These are phyloP conservation scores for Geotrichum siamense DNA, from an alignment of 1,139 yeast species.

Conservation along the genomic window DNA sequence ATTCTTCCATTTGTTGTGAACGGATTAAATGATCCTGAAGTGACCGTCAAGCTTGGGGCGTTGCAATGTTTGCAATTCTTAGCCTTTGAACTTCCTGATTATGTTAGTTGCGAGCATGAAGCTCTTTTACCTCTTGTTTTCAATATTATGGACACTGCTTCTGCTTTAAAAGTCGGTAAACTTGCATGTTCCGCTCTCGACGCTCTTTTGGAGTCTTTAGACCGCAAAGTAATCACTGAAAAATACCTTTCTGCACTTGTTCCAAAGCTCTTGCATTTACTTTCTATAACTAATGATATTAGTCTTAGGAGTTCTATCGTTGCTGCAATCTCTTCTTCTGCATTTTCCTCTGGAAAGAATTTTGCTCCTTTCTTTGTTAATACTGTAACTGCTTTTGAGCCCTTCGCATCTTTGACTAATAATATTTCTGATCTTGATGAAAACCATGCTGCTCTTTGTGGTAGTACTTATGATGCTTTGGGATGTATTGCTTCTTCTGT, in stretches of 20 bases:
- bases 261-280: slow-evolving; percentile 80
- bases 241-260: slow-evolving; percentile 80
- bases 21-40: slow-evolving; percentile 74
- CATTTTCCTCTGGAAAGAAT: slow-evolving; percentile 86
- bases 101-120: slow-evolving; percentile 75
- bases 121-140: slow-evolving; percentile 79
- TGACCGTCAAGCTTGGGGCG: slow-evolving; percentile 79
- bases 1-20: slow-evolving; percentile 62
- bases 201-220: slow-evolving; percentile 85
- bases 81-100: slow-evolving; percentile 78
- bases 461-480: slow-evolving; percentile 85
- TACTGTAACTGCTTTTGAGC: slow-evolving; percentile 74
- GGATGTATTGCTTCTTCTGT: slow-evolving; percentile 97
- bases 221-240: slow-evolving; percentile 69
- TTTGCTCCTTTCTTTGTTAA: slow-evolving; percentile 80
- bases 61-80: slow-evolving; percentile 71
- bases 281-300: slow-evolving; percentile 54
- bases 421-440: slow-evolving; percentile 30
- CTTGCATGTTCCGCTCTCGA: slow-evolving; percentile 89
- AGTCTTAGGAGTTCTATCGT: slow-evolving; percentile 82
- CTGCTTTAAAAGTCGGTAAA: slow-evolving; percentile 77
- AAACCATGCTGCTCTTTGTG: slow-evolving; percentile 51
- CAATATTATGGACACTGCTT: slow-evolving; percentile 77
- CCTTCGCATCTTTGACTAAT: slow-evolving; percentile 53
- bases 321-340: slow-evolving; percentile 95